Conservation (phyloP, 768 basidiomycete genomes). For the Termitomyces sp. region DNA sequence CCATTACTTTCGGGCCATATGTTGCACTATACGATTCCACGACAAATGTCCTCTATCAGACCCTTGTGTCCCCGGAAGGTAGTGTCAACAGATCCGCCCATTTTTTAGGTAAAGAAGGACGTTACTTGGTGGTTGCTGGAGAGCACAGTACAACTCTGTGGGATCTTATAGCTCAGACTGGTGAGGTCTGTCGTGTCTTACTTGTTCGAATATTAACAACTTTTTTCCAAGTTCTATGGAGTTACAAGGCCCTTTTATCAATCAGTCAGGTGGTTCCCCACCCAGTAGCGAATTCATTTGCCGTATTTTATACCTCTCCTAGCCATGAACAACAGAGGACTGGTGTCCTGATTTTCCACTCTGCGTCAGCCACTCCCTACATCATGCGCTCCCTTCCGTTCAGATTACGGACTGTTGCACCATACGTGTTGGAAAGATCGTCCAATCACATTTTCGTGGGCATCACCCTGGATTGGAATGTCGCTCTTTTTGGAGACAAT, state of each 20-base stretch:
- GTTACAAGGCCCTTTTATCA: constrained; percentile 28
- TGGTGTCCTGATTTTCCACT: constrained; percentile 43
- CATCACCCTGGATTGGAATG: constrained; percentile 61
- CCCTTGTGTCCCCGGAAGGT: constrained; percentile 54
- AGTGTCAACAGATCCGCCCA: constrained; percentile 36
- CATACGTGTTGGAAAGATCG: constrained; percentile 25
- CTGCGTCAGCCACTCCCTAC: constrained; percentile 39
- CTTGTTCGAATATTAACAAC: background rate
- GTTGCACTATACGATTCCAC: constrained; percentile 72
- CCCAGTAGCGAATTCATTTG: constrained; percentile 51
- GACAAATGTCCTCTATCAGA: constrained; percentile 53
- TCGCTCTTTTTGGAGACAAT: constrained; percentile 65
- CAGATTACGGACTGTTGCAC: constrained; percentile 44
- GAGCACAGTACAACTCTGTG: constrained; percentile 53
- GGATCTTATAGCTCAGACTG: constrained; percentile 61
- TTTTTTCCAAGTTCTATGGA: constrained; percentile 53
- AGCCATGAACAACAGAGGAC: constrained; percentile 26
- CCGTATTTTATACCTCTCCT: constrained; percentile 41
- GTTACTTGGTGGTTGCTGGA: constrained; percentile 58
- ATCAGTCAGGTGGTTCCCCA: constrained; percentile 51
- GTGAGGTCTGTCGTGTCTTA: constrained; percentile 33
- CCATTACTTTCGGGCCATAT: constrained; percentile 59
- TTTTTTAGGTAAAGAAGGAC: constrained; percentile 70
- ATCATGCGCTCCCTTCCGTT: constrained; percentile 52
- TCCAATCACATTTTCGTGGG: constrained; percentile 56